Evolutionary conservation across 2,329 filamentous ascomycete species (phyloP), one percentile per base, ranked within the genome.

Genomic region (Fusarium concolor): DNA sequence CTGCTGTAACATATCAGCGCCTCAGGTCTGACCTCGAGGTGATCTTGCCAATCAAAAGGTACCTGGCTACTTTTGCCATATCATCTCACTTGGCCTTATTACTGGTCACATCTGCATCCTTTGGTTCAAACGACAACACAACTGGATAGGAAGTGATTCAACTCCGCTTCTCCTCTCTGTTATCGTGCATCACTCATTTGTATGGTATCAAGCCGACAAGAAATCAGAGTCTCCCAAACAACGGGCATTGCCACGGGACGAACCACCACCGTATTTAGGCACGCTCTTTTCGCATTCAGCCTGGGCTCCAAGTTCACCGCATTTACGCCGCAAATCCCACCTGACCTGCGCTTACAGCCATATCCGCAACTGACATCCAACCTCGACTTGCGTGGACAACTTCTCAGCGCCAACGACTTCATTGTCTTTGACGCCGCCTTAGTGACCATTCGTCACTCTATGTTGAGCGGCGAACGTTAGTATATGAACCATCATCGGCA

Each of bases 261-360:
- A 61, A 58, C 54, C 22, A 61, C 49, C 43, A 61, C 49, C 45
- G 22, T 47, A 51, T 62, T 51, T 44, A 43, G 55, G 26, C 63
- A 56, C 63, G 5, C 42, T 50, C 39, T 53, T 56, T 49, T 57
- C 56, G 51, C 54, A 55, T 64, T 63, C 55, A 65, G 39, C 39
- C 56, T 46, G 28, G 33, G n/a, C 43, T 55, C 41, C 45, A 49
- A 66, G 29, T 62, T 46, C 61, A 62, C 61, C 51, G 61, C 51
- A 62, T 53, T 62, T 65, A 65, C 65, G 63, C 57, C 63, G 64
- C 63, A 67, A 66, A 67, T 59, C 47, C 43, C 53, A 49, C 41
- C 49, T 45, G 26, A 47, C 42, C 31, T 56, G 51, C 56, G 65
- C 65, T 52, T 56, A 66, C 62, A 56, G 47, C 39, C 42, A 38